A percentile compares a stretch with the other conserved stretches of the same genome.
phyloP scores from a whole-genome alignment of 441 rosid genomes.

The Geranium incanum region DNA sequence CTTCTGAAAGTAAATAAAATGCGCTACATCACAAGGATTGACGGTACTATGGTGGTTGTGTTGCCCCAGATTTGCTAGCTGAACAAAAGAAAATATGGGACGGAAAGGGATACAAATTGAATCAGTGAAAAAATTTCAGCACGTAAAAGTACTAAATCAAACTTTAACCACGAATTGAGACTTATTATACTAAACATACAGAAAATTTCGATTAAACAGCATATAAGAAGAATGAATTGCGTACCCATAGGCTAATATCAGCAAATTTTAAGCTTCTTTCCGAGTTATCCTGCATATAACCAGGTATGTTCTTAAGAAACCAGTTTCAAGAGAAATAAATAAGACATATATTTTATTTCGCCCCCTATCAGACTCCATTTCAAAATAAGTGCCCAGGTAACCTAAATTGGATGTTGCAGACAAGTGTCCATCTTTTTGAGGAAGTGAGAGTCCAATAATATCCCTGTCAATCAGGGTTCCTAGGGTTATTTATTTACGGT shows the following conservation, averaged over 20 bases:
- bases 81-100: background rate
- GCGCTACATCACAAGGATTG: background rate
- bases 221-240: conserved; percentile 2
- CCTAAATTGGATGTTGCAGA: background rate
- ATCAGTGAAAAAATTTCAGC: background rate
- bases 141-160: too few species aligned
- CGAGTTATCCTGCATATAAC: conserved; percentile 66
- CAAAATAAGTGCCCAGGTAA: background rate
- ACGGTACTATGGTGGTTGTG: background rate
- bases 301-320: conserved; percentile 10
- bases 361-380: background rate
- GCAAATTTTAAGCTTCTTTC: conserved; percentile 68
- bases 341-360: background rate
- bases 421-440: background rate
- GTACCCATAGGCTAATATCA: conserved; percentile 17
- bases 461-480: background rate
- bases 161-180: background rate
- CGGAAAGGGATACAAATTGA: background rate
- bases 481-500: too few species aligned
- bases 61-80: conserved; percentile 4
- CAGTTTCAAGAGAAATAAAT: background rate
- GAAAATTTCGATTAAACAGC: background rate
- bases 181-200: background rate
- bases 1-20: too few species aligned
- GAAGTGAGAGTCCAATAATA: background rate